Conservation (phyloP, 306 rosid genomes). For the Citrullus mucosospermus region DNA sequence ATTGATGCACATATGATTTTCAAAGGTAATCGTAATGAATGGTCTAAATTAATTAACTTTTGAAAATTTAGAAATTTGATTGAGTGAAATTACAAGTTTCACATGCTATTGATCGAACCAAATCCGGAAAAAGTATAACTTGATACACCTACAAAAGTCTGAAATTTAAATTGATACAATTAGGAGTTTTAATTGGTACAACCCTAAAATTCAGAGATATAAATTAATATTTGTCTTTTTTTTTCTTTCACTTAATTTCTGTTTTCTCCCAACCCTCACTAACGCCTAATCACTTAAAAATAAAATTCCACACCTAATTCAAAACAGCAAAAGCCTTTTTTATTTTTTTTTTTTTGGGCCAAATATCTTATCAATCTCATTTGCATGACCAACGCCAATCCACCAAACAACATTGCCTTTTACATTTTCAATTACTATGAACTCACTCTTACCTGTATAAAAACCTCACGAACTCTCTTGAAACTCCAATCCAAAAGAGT, state of each 20-base stretch:
- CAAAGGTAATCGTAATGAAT: too few species aligned
- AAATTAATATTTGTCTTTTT: background rate
- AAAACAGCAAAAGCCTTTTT: background rate
- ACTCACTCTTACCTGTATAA: background rate
- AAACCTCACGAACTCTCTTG: background rate
- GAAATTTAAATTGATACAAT: too few species aligned
- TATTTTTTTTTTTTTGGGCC: too few species aligned
- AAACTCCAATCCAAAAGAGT: background rate
- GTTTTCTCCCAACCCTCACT: background rate
- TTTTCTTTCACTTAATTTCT: background rate
- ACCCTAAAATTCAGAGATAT: too few species aligned
- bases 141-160: too few species aligned
- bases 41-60: too few species aligned
- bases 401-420: conserved; percentile 9
- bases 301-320: background rate
- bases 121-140: too few species aligned
- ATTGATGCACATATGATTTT: too few species aligned
- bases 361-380: background rate
- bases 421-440: background rate
- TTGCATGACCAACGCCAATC: conserved; percentile 34
- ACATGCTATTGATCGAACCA: too few species aligned
- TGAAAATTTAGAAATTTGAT: too few species aligned
- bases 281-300: background rate
- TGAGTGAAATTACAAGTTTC: too few species aligned
- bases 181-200: too few species aligned